Evolutionary conservation across 441 rosid genomes (phyloP).

Genomic region (Biscutella laevigata): DNA sequence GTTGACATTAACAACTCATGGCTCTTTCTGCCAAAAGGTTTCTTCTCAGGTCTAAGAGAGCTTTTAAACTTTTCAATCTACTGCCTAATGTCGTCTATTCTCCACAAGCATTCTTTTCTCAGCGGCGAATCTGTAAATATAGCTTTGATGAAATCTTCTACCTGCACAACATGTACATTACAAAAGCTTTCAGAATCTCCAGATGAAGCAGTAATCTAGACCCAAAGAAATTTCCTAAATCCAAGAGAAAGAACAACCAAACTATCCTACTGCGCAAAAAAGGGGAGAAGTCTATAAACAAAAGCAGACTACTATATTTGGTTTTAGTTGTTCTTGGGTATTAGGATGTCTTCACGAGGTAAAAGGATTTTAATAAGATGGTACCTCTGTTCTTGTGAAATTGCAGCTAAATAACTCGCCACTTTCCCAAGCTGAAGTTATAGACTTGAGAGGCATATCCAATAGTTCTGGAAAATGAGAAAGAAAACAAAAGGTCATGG

Average conservation of each 20-base stretch:
- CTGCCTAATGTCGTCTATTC: constrained; percentile 50
- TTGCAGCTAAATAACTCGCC: constrained; percentile 61
- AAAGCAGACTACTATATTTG: not conserved
- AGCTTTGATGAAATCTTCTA: constrained; percentile 71
- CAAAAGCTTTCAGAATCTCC: not conserved
- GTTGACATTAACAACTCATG: constrained; percentile 3
- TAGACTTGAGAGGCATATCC: constrained; percentile 88
- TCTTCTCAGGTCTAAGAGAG: not conserved
- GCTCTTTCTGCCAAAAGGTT: not conserved
- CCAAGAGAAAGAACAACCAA: not conserved
- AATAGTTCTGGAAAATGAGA: constrained; percentile 47
- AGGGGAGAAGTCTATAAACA: too few species aligned
- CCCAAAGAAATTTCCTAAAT: not conserved
- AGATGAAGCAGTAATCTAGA: not conserved
- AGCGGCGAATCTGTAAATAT: constrained; percentile 80
- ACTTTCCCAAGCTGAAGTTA: constrained; percentile 76
- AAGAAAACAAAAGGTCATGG: not conserved
- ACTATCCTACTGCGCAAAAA: too few species aligned
- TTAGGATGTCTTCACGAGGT: not conserved
- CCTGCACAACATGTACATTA: constrained; percentile 37
- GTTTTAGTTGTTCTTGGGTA: not conserved
- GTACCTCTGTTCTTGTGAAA: constrained; percentile 76
- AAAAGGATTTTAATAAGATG: not conserved
- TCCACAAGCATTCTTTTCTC: constrained; percentile 88
- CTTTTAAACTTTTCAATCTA: constrained; percentile 15